phyloP scores from a whole-genome alignment of 2,329 filamentous ascomycete genomes.

The Ophiostoma pallidulum region DNA sequence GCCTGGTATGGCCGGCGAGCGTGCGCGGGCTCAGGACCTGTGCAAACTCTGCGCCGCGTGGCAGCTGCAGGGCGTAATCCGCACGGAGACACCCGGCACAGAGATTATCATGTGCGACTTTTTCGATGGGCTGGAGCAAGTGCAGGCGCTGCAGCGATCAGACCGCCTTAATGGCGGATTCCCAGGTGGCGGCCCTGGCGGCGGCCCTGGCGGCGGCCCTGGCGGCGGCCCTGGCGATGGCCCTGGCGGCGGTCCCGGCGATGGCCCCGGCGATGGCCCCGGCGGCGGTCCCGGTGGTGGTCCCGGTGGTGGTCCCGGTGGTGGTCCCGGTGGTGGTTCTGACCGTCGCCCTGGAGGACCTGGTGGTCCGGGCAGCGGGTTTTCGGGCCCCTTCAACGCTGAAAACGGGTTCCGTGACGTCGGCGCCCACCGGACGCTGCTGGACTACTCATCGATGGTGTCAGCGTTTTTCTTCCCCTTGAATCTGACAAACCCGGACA shows the following conservation, averaged over 20 bases:
- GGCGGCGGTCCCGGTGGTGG: not conserved
- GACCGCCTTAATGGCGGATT: not conserved
- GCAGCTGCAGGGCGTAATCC: slow-evolving; percentile 12
- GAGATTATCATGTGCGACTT: slow-evolving; percentile 13
- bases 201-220: not conserved
- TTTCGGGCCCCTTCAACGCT: slow-evolving; percentile 1
- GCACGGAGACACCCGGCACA: slow-evolving; percentile 8
- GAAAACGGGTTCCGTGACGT: slow-evolving; percentile 10
- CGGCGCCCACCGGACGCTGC: slow-evolving; percentile 5
- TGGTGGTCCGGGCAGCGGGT: not conserved
- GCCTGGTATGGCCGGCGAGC: slow-evolving; percentile 10
- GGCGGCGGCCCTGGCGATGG: not conserved
- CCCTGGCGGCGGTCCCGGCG: not conserved
- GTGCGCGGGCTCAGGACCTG: slow-evolving; percentile 4
- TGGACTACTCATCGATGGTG: slow-evolving; percentile 12
- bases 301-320: not conserved
- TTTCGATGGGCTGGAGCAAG: slow-evolving; percentile 9
- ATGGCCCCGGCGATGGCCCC: not conserved
- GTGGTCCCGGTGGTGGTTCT: not conserved
- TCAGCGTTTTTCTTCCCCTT: slow-evolving; percentile 12
- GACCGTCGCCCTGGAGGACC: slow-evolving; percentile 2
- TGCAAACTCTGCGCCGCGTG: slow-evolving; percentile 11
- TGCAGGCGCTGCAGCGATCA: slow-evolving; percentile 10
- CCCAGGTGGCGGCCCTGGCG: slow-evolving; percentile 2
- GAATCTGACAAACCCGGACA: slow-evolving; percentile 11